These are phyloP conservation scores for Actinomortierella ambigua DNA, from an alignment of 371 early-diverging fungal species.

Conservation along the genomic window DNA sequence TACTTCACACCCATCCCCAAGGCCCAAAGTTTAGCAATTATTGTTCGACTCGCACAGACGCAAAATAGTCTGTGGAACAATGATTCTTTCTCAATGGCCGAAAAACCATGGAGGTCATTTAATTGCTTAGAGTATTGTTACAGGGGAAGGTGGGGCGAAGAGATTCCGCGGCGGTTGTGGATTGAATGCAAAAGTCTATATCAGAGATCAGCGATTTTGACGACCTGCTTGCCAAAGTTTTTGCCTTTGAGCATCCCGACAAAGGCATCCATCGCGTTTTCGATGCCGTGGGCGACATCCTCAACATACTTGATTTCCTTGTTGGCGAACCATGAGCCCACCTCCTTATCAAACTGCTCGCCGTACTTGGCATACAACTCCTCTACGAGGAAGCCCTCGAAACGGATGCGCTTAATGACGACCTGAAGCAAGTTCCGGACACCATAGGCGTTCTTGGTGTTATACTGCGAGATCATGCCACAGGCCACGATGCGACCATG, in stretches of 20 bases:
- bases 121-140: no score
- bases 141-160: no score
- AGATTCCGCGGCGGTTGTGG: no score
- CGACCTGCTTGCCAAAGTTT: constrained; percentile 71
- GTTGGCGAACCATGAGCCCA: constrained; percentile 48
- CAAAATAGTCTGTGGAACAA: no score
- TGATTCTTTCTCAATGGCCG: no score
- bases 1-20: no score
- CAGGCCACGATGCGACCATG: constrained; percentile 58
- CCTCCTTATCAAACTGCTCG: constrained; percentile 51
- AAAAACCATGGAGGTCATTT: no score
- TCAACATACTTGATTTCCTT: constrained; percentile 58
- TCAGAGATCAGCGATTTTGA: constrained; percentile 53
- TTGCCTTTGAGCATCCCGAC: constrained; percentile 66
- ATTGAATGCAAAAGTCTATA: no score
- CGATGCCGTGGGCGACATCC: constrained; percentile 62
- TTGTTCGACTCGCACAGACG: no score
- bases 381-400: constrained; percentile 63
- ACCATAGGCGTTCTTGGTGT: constrained; percentile 52
- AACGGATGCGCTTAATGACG: constrained; percentile 52
- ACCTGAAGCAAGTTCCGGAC: constrained; percentile 53
- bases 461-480: constrained; percentile 76
- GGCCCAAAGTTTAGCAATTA: no score
- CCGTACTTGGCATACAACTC: constrained; percentile 48
- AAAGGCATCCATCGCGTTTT: constrained; percentile 65